phyloP scores from a whole-genome alignment of 2,329 filamentous ascomycete species.

The Cladophialophora immunda region DNA sequence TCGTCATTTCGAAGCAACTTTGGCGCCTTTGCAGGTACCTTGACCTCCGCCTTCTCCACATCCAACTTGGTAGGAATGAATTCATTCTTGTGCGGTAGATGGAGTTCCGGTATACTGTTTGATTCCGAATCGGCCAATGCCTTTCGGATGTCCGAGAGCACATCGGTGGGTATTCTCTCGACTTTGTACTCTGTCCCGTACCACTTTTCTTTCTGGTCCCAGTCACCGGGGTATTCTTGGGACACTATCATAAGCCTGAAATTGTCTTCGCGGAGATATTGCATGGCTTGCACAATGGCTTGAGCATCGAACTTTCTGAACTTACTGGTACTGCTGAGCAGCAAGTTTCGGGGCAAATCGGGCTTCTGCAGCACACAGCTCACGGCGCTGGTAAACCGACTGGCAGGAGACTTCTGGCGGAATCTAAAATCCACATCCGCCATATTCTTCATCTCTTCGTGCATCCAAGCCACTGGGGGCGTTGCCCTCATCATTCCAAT shows the following conservation, averaged over 20 bases:
- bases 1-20: slow-evolving; percentile 86
- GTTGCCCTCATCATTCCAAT: slow-evolving; percentile 83
- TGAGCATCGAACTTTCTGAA: slow-evolving; percentile 81
- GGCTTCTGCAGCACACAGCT: slow-evolving; percentile 87
- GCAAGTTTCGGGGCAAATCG: slow-evolving; percentile 82
- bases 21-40: slow-evolving; percentile 75
- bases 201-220: slow-evolving; percentile 93
- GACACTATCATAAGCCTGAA: slow-evolving; percentile 85
- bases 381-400: slow-evolving; percentile 84
- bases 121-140: slow-evolving; percentile 67
- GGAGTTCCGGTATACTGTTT: slow-evolving; percentile 73
- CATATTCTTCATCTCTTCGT: slow-evolving; percentile 88
- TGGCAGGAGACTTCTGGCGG: slow-evolving; percentile 89
- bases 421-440: slow-evolving; percentile 95
- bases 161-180: slow-evolving; percentile 78
- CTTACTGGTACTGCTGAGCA: slow-evolving; percentile 80
- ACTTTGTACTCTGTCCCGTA: slow-evolving; percentile 94
- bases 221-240: slow-evolving; percentile 81
- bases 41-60: slow-evolving; percentile 92
- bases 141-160: slow-evolving; percentile 74
- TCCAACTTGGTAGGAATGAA: slow-evolving; percentile 94
- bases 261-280: slow-evolving; percentile 83
- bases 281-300: slow-evolving; percentile 77
- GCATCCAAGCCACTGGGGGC: slow-evolving; percentile 89
- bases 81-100: slow-evolving; percentile 91